Conservation (phyloP, 768 basidiomycete genomes). For the Naganishia randhawae region DNA sequence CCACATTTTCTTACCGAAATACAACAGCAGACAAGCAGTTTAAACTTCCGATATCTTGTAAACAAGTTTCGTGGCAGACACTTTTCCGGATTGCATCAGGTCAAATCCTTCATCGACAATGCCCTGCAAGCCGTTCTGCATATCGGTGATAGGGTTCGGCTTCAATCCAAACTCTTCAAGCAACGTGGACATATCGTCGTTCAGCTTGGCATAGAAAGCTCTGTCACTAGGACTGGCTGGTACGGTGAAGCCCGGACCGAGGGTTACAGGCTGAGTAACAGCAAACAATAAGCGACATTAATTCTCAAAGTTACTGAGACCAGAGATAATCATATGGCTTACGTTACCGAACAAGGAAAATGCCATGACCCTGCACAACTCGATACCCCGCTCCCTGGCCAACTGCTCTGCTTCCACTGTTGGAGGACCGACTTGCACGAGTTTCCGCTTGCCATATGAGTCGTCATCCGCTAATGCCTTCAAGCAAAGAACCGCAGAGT, state of each 20-base stretch:
- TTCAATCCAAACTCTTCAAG: slow-evolving; percentile 36
- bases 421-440: slow-evolving; percentile 32
- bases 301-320: neutral
- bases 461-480: slow-evolving; percentile 29
- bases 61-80: slow-evolving; percentile 25
- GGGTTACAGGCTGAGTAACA: slow-evolving; percentile 36
- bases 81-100: slow-evolving; percentile 31
- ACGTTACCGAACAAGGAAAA: slow-evolving; percentile 39
- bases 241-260: slow-evolving; percentile 31
- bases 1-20: neutral
- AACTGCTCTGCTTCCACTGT: slow-evolving; percentile 30
- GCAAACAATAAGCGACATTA: neutral
- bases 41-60: slow-evolving; percentile 17
- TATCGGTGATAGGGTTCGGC: slow-evolving; percentile 38
- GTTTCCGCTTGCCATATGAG: slow-evolving; percentile 26
- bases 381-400: slow-evolving; percentile 30
- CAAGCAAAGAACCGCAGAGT: slow-evolving; percentile 33
- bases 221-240: slow-evolving; percentile 34
- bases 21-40: neutral
- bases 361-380: slow-evolving; percentile 33
- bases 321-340: slow-evolving; percentile 16
- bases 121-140: slow-evolving; percentile 44
- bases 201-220: slow-evolving; percentile 31
- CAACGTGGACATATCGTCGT: slow-evolving; percentile 24
- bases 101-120: slow-evolving; percentile 33